These are phyloP conservation scores for Colletotrichum truncatum DNA, from an alignment of 2,329 filamentous ascomycete genomes.

Conservation along the genomic window DNA sequence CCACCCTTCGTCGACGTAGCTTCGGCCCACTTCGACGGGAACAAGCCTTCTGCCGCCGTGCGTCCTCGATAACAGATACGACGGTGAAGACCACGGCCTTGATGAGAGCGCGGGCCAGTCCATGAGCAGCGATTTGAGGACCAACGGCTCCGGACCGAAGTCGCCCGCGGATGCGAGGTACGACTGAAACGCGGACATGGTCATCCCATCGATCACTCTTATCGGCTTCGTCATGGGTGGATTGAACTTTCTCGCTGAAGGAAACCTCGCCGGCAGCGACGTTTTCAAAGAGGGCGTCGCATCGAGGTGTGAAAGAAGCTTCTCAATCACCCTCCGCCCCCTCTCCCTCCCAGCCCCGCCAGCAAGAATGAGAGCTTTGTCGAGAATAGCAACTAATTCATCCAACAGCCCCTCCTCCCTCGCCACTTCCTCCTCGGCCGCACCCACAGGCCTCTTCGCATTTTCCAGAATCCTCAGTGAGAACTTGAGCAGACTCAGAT, in stretches of 20 bases:
- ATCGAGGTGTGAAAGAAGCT: slow-evolving; percentile 3
- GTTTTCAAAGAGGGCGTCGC: neutral
- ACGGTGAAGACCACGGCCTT: slow-evolving; percentile 75
- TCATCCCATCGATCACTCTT: slow-evolving; percentile 52
- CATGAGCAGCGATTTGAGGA: slow-evolving; percentile 72
- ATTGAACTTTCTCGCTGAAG: slow-evolving; percentile 41
- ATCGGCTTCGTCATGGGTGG: slow-evolving; percentile 54
- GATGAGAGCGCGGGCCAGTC: slow-evolving; percentile 81
- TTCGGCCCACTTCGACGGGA: slow-evolving; percentile 85
- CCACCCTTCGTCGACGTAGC: slow-evolving; percentile 89
- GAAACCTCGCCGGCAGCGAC: slow-evolving; percentile 34
- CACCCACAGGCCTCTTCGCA: too few relatives aligned
- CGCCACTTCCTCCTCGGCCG: neutral
- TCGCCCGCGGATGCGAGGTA: slow-evolving; percentile 57
- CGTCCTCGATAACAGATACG: slow-evolving; percentile 79
- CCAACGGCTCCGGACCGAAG: slow-evolving; percentile 63
- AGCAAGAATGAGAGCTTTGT: slow-evolving; percentile 80
- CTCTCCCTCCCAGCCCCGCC: slow-evolving; percentile 66
- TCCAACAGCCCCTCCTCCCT: slow-evolving; percentile 51
- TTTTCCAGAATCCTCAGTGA: slow-evolving; percentile 23
- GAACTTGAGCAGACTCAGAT: slow-evolving; percentile 73
- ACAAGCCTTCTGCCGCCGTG: slow-evolving; percentile 82
- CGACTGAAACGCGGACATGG: slow-evolving; percentile 68
- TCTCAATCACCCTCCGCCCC: slow-evolving; percentile 60
- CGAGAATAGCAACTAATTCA: slow-evolving; percentile 71